Evolutionary conservation across 441 rosid genomes (phyloP).

Genomic region (Populus hybrid): DNA sequence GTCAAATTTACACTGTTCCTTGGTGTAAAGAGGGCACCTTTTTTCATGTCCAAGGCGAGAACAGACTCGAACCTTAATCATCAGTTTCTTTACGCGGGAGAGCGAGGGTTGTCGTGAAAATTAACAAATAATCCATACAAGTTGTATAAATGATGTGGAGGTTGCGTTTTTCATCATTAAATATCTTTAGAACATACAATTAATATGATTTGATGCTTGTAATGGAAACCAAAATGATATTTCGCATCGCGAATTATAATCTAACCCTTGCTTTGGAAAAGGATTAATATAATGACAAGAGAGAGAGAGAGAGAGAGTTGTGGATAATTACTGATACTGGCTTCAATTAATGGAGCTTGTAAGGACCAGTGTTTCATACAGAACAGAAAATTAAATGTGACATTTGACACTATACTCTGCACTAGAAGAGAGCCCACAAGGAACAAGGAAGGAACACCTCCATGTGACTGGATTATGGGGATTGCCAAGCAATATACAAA

Average conservation of each 20-base stretch:
- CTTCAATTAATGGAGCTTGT: too few species aligned
- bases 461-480: constrained; percentile 40
- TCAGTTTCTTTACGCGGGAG: background rate
- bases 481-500: constrained; percentile 14
- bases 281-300: too few species aligned
- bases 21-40: background rate
- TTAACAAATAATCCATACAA: background rate
- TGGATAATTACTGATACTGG: too few species aligned
- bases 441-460: constrained; percentile 43
- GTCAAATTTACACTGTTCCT: too few species aligned
- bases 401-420: background rate
- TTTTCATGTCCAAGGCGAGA: background rate
- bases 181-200: too few species aligned
- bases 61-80: background rate
- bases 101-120: background rate
- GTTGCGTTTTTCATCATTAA: too few species aligned
- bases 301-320: too few species aligned
- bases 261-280: too few species aligned
- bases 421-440: constrained; percentile 16
- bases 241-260: too few species aligned
- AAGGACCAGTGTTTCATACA: background rate
- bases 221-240: too few species aligned
- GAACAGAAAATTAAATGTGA: background rate
- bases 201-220: too few species aligned
- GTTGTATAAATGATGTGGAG: background rate